Evolutionary conservation across 257 asterid species (phyloP).

Genomic region (Thymus mandschuricus): DNA sequence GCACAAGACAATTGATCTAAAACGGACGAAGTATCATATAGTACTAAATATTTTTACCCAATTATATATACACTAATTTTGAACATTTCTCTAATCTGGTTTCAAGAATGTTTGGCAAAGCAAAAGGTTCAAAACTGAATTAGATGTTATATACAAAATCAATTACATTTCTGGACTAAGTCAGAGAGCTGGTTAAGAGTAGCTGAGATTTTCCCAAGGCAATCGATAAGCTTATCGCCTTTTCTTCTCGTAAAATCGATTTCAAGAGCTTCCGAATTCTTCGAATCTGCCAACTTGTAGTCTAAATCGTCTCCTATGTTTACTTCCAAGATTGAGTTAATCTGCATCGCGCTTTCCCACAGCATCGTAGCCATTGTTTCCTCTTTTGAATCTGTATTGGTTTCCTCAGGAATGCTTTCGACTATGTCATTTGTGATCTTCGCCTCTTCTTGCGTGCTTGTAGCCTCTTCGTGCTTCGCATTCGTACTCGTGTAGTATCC

Average conservation of each 20-base stretch:
- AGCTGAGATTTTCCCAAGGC: conserved; percentile 55
- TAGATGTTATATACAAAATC: too few relatives aligned
- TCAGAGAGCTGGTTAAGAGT: conserved; percentile 70
- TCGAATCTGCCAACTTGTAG: conserved; percentile 48
- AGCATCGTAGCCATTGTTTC: conserved; percentile 55
- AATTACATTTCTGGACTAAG: conserved; percentile 44
- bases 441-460: conserved; percentile 29
- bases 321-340: conserved; percentile 59
- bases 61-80: not conserved
- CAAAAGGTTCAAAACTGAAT: too few relatives aligned
- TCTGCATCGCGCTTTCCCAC: conserved; percentile 51
- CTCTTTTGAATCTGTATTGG: conserved; percentile 39
- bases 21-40: too few relatives aligned
- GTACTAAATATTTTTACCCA: too few relatives aligned
- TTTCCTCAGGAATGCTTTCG: conserved; percentile 33
- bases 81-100: conserved; percentile 1
- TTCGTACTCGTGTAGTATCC: conserved; percentile 53
- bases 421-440: conserved; percentile 16
- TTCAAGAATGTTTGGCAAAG: not conserved
- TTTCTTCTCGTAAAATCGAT: conserved; percentile 55
- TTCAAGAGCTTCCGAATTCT: conserved; percentile 48
- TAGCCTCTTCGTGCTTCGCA: conserved; percentile 50
- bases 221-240: conserved; percentile 69
- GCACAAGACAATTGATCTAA: too few relatives aligned
- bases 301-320: conserved; percentile 51